Percentiles rank a stretch among this genome's conserved stretches.
Evolutionary conservation across 208 protist species (phyloP).

Genomic region (Leishmania amazonensis): DNA sequence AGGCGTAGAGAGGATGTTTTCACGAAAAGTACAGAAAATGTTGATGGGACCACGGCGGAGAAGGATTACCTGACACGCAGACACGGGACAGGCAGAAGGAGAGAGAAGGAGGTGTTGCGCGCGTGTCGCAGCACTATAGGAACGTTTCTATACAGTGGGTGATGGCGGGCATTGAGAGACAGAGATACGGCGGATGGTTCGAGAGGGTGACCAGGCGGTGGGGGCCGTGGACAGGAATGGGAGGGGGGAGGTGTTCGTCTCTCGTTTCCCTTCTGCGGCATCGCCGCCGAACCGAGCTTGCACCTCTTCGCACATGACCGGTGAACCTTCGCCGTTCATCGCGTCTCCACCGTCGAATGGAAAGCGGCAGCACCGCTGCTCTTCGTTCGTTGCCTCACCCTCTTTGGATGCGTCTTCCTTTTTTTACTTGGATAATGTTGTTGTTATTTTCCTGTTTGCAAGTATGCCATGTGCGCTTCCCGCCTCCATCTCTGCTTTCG

Average conservation of each 20-base stretch:
- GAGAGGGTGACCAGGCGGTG: neutral
- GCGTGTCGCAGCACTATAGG: neutral
- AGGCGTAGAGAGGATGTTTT: no score
- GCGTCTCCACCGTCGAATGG: neutral
- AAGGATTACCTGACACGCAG: no score
- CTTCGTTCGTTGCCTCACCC: neutral
- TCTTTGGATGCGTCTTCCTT: neutral
- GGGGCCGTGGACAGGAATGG: neutral
- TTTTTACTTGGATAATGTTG: neutral
- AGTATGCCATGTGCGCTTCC: neutral
- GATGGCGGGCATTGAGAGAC: neutral
- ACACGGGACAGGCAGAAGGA: neutral
- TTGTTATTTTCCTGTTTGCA: no score
- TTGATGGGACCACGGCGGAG: neutral
- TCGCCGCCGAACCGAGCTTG: neutral
- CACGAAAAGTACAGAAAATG: no score
- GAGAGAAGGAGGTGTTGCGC: neutral
- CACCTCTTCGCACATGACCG: neutral
- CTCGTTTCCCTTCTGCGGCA: neutral
- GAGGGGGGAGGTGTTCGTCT: neutral
- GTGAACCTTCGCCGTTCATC: neutral
- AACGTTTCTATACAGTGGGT: neutral
- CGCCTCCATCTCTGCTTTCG: neutral
- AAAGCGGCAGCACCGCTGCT: neutral
- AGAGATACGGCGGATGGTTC: neutral